Percentiles rank a stretch among this genome's conserved stretches.
Evolutionary conservation across 257 asterid species (phyloP).

Genomic region (Nicotiana attenuata): DNA sequence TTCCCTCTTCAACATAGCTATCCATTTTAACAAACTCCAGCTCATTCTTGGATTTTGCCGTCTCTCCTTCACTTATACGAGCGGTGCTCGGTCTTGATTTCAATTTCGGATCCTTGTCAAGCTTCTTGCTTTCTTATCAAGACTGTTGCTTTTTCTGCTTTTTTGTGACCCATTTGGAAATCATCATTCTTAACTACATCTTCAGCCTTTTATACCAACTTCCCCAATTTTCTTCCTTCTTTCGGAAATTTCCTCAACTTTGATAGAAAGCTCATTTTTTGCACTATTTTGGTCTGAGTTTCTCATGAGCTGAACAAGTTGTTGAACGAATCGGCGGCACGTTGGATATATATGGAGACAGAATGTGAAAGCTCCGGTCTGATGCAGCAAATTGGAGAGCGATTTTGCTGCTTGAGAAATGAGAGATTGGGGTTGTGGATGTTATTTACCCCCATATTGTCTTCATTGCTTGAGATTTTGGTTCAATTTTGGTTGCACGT

Average conservation of each 20-base stretch:
- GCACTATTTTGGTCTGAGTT: constrained; percentile 11
- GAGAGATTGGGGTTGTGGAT: constrained; percentile 34
- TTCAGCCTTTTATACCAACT: neutral
- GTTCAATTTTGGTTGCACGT: neutral
- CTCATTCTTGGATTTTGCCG: neutral
- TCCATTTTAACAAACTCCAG: neutral
- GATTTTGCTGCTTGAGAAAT: constrained; percentile 45
- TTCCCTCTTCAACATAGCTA: neutral
- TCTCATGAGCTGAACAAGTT: constrained; percentile 37
- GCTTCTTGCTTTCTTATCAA: neutral
- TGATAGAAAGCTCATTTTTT: neutral
- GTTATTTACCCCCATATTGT: constrained; percentile 35
- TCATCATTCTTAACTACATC: neutral
- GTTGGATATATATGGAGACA: constrained; percentile 37
- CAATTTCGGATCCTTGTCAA: neutral
- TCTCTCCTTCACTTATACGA: neutral
- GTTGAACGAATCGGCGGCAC: constrained; percentile 47
- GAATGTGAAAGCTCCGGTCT: constrained; percentile 50
- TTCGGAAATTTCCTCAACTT: neutral
- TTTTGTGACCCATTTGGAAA: neutral
- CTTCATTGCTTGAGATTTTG: neutral
- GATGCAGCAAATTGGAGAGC: constrained; percentile 36
- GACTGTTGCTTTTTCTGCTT: neutral
- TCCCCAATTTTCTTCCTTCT: neutral
- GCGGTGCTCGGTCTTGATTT: neutral